These are phyloP conservation scores for Coemansia sp. DNA, from an alignment of 371 early-diverging fungal species.

Conservation along the genomic window DNA sequence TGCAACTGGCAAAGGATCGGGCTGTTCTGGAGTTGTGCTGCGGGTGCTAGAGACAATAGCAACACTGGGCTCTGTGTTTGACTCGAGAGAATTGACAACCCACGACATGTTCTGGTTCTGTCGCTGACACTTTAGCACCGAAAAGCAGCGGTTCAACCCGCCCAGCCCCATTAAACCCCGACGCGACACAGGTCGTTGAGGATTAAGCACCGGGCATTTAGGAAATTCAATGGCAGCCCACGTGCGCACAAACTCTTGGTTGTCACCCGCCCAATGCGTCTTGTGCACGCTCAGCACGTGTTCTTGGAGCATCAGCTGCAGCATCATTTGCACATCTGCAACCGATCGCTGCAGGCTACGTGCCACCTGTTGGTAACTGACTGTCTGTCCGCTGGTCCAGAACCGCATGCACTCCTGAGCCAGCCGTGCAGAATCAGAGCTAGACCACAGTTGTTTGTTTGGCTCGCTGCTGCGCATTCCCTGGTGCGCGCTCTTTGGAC, in stretches of 20 bases:
- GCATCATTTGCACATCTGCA: constrained; percentile 23
- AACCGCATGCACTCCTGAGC: constrained; percentile 19
- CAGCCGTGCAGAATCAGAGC: constrained; percentile 10
- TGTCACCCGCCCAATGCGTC: constrained; percentile 18
- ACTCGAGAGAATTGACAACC: background rate
- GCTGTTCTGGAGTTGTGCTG: background rate
- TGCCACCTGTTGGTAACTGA: constrained; percentile 15
- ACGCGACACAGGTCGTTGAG: background rate
- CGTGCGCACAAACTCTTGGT: constrained; percentile 10
- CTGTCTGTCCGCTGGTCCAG: constrained; percentile 27
- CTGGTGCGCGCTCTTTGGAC: background rate
- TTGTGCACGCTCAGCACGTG: constrained; percentile 20
- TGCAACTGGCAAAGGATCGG: background rate
- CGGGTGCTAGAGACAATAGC: background rate
- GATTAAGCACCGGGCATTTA: constrained; percentile 18
- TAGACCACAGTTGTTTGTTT: constrained; percentile 14
- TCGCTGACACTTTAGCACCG: constrained; percentile 1
- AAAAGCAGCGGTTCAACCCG: constrained; percentile 2
- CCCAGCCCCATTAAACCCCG: background rate
- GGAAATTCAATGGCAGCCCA: constrained; percentile 46
- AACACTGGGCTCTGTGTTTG: background rate
- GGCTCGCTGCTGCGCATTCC: background rate
- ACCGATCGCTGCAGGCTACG: constrained; percentile 11
- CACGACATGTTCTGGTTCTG: background rate
- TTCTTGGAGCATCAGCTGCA: constrained; percentile 44